Evolutionary conservation across 371 early-diverging fungal species (phyloP), one percentile per base, ranked within the genome.

Genomic region (Saksenaea vasiformis): DNA sequence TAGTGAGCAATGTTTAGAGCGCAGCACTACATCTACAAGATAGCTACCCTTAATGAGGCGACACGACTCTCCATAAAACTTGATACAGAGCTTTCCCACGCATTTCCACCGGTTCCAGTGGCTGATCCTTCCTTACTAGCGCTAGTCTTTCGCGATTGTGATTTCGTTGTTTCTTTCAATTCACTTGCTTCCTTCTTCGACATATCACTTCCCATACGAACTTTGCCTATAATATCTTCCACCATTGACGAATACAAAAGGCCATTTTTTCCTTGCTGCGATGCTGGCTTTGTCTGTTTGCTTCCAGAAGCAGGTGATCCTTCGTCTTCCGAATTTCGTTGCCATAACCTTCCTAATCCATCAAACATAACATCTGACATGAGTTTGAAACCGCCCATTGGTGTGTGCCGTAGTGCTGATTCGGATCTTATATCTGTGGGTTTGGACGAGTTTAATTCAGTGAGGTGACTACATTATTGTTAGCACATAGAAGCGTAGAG

Each of bases 341-440:
- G 76, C 82, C 82, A 82, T 19, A 82, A 69, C 38, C 74, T 72
- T 14, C 78, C 78, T 53, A 82, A 47, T 1, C 82, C 79, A 58
- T 79, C 82, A 72, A 82, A 76, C 27, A 82, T 65, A 10, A 79
- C 77, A 57, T 78, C 82, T 0, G 77, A 77, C 34, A 82, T 64
- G 1, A 79, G 53, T 41, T 73, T 79, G 22, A 79, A 37, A n/a
- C 81, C 80, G 11, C 69, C 44, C 57, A 31, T 51, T 60, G 13
- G 58, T 14, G 17, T 38, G 53, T 57, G 51, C 43, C 34, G 41
- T 38, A 59, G 36, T 61, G 54, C 9, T 15, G 57, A 26, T 36
- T 26, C 44, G 2, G 56, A 24, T 19, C 26, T 59, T 38, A 51
- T 55, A 11, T 28, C 24, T 1, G 59, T 56, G 41, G 60, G 19